These are phyloP conservation scores for Lasiodiplodia sp. DNA, from an alignment of 2,329 filamentous ascomycete species.

Conservation along the genomic window DNA sequence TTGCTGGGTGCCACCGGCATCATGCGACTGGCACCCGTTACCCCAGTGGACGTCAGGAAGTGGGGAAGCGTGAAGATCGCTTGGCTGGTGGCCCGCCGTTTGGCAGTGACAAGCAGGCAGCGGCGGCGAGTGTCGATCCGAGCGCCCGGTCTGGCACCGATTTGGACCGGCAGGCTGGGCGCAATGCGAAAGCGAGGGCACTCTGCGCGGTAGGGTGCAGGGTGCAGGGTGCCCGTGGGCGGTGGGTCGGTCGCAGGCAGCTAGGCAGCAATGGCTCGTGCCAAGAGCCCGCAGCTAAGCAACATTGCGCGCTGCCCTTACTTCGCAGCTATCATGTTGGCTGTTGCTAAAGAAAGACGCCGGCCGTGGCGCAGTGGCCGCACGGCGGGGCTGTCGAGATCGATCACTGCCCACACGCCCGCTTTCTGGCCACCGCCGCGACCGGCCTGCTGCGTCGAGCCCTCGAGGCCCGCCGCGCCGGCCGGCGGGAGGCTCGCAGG, in stretches of 20 bases:
- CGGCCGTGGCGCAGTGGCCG: constrained; percentile 28
- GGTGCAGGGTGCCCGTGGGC: constrained; percentile 2
- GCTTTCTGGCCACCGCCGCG: neutral
- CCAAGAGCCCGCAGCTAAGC: constrained; percentile 24
- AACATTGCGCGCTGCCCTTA: constrained; percentile 19
- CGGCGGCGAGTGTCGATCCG: constrained; percentile 25
- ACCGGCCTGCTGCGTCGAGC: neutral
- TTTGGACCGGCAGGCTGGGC: constrained; percentile 24
- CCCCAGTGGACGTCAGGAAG: constrained; percentile 21
- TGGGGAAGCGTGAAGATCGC: constrained; percentile 28
- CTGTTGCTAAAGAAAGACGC: constrained; percentile 29
- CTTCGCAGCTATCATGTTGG: constrained; percentile 18
- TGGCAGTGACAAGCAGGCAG: constrained; percentile 23
- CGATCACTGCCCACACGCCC: constrained; percentile 20
- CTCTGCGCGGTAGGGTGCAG: neutral
- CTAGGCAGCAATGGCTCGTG: constrained; percentile 27
- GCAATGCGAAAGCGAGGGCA: constrained; percentile 28
- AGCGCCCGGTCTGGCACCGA: constrained; percentile 26
- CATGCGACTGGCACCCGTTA: constrained; percentile 24
- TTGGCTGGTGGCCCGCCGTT: constrained; percentile 25
- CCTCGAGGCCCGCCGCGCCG: constrained; percentile 1
- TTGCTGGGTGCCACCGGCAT: constrained; percentile 13
- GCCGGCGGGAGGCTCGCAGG: constrained; percentile 5
- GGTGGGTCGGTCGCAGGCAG: constrained; percentile 22
- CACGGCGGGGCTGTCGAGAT: constrained; percentile 17